These are phyloP conservation scores for Omphalotus guepiniiformis DNA, from an alignment of 768 basidiomycete species.

Conservation along the genomic window DNA sequence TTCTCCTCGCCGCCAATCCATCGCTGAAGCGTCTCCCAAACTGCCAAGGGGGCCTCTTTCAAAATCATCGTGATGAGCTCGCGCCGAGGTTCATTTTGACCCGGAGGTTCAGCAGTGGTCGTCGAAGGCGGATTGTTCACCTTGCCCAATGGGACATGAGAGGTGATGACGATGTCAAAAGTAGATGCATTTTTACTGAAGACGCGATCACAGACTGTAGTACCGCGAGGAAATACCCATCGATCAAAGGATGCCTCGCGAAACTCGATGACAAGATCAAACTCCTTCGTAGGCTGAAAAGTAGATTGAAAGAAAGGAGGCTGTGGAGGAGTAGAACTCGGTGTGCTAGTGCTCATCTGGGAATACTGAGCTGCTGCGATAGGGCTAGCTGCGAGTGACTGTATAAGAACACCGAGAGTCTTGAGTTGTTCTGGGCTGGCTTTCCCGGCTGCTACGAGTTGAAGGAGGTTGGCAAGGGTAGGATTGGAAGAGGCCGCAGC, in stretches of 20 bases:
- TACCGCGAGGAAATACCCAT: constrained; percentile 65
- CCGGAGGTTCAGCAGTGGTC: not conserved
- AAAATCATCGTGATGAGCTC: constrained; percentile 45
- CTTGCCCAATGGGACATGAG: constrained; percentile 41
- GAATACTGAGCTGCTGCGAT: constrained; percentile 5
- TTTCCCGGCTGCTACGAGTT: constrained; percentile 55
- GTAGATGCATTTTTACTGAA: constrained; percentile 20
- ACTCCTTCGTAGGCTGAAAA: constrained; percentile 43
- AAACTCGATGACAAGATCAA: constrained; percentile 73
- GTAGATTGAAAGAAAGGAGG: constrained; percentile 7
- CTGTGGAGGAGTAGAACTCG: constrained; percentile 9
- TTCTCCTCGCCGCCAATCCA: constrained; percentile 61
- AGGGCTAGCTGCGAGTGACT: constrained; percentile 46
- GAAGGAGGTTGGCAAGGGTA: constrained; percentile 61
- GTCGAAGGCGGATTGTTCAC: not conserved
- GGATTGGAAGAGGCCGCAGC: constrained; percentile 63
- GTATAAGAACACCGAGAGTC: constrained; percentile 69
- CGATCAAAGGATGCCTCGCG: constrained; percentile 56
- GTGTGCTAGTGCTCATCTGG: not conserved
- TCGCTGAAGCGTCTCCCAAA: constrained; percentile 56
- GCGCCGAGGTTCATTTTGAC: constrained; percentile 9
- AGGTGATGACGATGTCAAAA: constrained; percentile 36
- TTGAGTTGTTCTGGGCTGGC: constrained; percentile 64
- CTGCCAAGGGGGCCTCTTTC: constrained; percentile 37
- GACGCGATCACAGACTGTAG: constrained; percentile 42